Conservation (phyloP, 2,329 filamentous ascomycete genomes). For the Chaetothyriales sp. region DNA sequence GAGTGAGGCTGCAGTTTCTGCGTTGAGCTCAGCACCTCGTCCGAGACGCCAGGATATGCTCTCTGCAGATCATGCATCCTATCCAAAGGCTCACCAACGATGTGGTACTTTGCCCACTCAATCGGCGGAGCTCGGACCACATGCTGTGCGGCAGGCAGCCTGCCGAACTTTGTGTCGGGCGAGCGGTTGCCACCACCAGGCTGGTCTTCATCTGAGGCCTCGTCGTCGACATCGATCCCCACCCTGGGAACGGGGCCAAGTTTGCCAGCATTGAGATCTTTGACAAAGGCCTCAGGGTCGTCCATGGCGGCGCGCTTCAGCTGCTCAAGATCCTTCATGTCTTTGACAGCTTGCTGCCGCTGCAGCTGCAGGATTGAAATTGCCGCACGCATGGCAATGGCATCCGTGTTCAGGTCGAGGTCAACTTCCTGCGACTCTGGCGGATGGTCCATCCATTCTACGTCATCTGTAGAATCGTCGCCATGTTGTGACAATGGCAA, state of each 20-base stretch:
- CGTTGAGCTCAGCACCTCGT: slow-evolving; percentile 16
- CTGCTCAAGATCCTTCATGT: slow-evolving; percentile 56
- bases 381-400: slow-evolving; percentile 70
- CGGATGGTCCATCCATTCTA: slow-evolving; percentile 15
- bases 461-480: not conserved
- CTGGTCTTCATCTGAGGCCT: slow-evolving; percentile 14
- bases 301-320: slow-evolving; percentile 58
- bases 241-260: slow-evolving; percentile 26
- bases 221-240: slow-evolving; percentile 24
- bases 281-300: slow-evolving; percentile 58
- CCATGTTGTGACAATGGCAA: slow-evolving; percentile 4
- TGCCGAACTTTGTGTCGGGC: slow-evolving; percentile 38
- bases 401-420: slow-evolving; percentile 58
- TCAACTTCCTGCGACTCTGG: slow-evolving; percentile 33
- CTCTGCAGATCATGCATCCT: slow-evolving; percentile 72
- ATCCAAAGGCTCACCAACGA: slow-evolving; percentile 75
- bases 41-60: slow-evolving; percentile 39
- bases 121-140: slow-evolving; percentile 76
- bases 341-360: slow-evolving; percentile 59
- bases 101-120: slow-evolving; percentile 88
- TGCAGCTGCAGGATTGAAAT: slow-evolving; percentile 82
- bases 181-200: slow-evolving; percentile 3
- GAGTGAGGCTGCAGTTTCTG: slow-evolving; percentile 34
- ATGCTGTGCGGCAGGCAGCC: slow-evolving; percentile 64
- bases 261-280: slow-evolving; percentile 52